Percentiles rank a stretch among this genome's conserved stretches.
phyloP scores from a whole-genome alignment of 306 rosid genomes.

The Quercus aquifolioides region DNA sequence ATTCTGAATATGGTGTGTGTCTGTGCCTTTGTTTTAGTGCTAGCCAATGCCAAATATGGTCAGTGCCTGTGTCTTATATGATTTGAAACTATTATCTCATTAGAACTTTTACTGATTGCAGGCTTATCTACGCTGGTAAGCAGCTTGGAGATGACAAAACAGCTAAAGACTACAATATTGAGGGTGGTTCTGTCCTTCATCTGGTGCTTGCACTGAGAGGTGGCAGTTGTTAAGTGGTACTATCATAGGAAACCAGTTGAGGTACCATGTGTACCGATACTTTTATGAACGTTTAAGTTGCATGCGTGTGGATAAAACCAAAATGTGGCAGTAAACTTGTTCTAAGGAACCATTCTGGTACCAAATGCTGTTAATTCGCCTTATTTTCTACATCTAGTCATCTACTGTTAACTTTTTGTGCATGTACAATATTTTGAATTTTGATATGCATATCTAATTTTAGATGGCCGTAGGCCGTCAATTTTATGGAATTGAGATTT shows the following conservation, averaged over 20 bases:
- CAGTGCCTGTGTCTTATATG: neutral
- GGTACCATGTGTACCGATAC: slow-evolving; percentile 19
- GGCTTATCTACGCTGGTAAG: slow-evolving; percentile 97
- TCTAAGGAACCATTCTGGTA: slow-evolving; percentile 12
- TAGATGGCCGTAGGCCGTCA: neutral
- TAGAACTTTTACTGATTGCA: slow-evolving; percentile 26
- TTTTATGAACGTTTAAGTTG: slow-evolving; percentile 30
- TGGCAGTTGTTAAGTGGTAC: slow-evolving; percentile 39
- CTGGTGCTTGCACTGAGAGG: slow-evolving; percentile 93
- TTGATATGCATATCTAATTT: slow-evolving; percentile 24
- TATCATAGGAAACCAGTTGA: neutral
- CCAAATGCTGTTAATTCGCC: slow-evolving; percentile 14
- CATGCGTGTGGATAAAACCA: slow-evolving; percentile 23
- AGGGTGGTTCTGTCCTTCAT: slow-evolving; percentile 97
- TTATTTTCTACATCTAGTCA: slow-evolving; percentile 12
- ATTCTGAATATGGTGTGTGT: neutral
- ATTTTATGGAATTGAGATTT: neutral
- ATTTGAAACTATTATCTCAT: slow-evolving; percentile 14
- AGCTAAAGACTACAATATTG: slow-evolving; percentile 96
- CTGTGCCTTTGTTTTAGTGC: neutral
- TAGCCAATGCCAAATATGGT: neutral
- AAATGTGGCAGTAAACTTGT: slow-evolving; percentile 23
- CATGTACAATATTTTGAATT: neutral
- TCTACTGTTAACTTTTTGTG: slow-evolving; percentile 10
- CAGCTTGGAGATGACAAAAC: slow-evolving; percentile 99